Conservation (phyloP, 2,329 filamentous ascomycete genomes). For the Penicillium carneum region DNA sequence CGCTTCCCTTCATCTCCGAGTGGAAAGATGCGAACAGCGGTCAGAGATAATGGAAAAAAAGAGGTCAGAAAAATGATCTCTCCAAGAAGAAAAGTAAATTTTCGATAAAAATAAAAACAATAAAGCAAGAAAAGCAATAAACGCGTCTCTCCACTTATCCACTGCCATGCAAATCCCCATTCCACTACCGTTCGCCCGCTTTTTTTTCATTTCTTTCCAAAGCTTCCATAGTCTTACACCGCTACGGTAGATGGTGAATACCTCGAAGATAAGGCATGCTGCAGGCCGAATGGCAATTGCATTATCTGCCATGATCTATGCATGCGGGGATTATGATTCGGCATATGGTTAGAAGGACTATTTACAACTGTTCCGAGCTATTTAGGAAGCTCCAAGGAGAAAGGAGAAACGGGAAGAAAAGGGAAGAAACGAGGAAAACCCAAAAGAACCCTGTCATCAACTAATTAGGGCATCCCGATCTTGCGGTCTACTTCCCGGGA, state of each 20-base stretch:
- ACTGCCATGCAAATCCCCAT: conserved; percentile 3
- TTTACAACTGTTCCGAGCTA: neutral
- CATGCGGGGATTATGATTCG: conserved; percentile 14
- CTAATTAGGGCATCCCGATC: conserved; percentile 5
- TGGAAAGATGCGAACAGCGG: conserved; percentile 20
- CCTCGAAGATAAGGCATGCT: conserved; percentile 30
- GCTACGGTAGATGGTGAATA: conserved; percentile 8
- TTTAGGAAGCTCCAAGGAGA: conserved; percentile 1
- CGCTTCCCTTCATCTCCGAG: conserved; percentile 11
- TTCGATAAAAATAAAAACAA: neutral
- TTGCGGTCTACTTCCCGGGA: conserved; percentile 10
- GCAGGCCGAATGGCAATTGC: conserved; percentile 32
- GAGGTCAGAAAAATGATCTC: neutral
- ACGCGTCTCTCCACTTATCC: neutral
- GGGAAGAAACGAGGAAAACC: neutral
- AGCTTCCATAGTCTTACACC: conserved; percentile 11
- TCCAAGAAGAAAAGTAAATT: neutral
- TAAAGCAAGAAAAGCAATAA: neutral
- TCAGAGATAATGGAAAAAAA: conserved; percentile 10
- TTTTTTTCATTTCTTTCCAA: neutral
- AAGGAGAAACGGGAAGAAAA: neutral
- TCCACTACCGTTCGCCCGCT: conserved; percentile 3
- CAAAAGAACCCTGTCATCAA: neutral
- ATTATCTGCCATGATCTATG: conserved; percentile 35
- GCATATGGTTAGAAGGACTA: conserved; percentile 1